Conservation (phyloP, 164 flowering plant genomes). For the Houttuynia cordata region DNA sequence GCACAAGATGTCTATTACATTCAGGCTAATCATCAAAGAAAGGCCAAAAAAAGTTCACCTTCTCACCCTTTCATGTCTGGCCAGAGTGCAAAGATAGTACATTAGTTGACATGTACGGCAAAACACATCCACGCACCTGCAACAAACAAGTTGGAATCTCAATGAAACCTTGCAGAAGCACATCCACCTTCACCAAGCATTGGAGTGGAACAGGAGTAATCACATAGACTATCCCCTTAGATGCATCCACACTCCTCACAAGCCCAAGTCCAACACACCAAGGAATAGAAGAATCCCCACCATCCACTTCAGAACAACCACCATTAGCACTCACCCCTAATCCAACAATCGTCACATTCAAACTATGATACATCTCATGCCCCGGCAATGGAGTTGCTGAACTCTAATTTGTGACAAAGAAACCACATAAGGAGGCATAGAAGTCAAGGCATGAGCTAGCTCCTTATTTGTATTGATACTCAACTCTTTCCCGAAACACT, state of each 20-base stretch:
- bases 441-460: constrained; percentile 70
- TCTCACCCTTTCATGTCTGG: neutral
- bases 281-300: constrained; percentile 24
- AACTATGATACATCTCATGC: constrained; percentile 55
- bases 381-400: constrained; percentile 52
- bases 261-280: constrained; percentile 85
- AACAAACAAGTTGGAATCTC: constrained; percentile 66
- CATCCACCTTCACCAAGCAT: constrained; percentile 60
- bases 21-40: no score
- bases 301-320: no score
- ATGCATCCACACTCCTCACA: constrained; percentile 68
- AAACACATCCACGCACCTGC: constrained; percentile 29
- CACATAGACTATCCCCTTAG: constrained; percentile 44
- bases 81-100: neutral
- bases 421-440: constrained; percentile 82
- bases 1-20: no score
- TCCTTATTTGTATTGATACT: constrained; percentile 53
- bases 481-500: constrained; percentile 54
- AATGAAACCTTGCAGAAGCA: constrained; percentile 67
- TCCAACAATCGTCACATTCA: constrained; percentile 88
- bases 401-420: constrained; percentile 55
- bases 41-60: neutral
- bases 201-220: constrained; percentile 72
- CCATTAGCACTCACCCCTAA: constrained; percentile 49
- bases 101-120: constrained; percentile 5